These are phyloP conservation scores for Yamadazyma trypodendri DNA, from an alignment of 1,139 yeast genomes.

Conservation along the genomic window DNA sequence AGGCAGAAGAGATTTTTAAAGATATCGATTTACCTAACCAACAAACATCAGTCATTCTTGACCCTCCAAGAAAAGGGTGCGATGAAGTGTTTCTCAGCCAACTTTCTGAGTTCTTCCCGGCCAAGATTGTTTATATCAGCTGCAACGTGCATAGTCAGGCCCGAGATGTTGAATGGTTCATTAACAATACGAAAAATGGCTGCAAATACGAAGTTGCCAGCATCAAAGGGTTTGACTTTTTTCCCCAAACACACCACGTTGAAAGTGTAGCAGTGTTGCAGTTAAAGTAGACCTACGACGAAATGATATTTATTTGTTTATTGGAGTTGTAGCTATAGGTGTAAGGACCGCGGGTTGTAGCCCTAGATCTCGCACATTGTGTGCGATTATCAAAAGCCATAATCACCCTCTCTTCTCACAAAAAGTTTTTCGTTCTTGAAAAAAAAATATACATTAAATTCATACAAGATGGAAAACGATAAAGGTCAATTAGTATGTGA, in stretches of 20 bases:
- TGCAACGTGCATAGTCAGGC: conserved; percentile 99
- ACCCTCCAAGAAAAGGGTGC: conserved; percentile 97
- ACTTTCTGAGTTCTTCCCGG: conserved; percentile 77
- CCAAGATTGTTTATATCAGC: conserved; percentile 84
- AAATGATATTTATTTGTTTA: conserved; percentile 1
- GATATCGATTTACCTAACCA: conserved; percentile 68
- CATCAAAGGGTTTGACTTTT: conserved; percentile 91
- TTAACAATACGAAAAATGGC: conserved; percentile 66
- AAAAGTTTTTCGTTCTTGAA: conserved; percentile 16
- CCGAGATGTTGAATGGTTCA: conserved; percentile 82
- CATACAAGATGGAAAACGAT: conserved; percentile 95
- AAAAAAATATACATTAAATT: conserved; percentile 21
- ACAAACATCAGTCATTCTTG: conserved; percentile 85
- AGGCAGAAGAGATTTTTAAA: conserved; percentile 86
- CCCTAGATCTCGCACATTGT: conserved; percentile 9
- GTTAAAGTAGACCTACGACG: conserved; percentile 13
- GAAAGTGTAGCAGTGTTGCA: conserved; percentile 87
- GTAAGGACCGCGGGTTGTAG: conserved; percentile 15
- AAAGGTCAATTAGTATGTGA: conserved; percentile 95
- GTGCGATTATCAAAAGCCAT: conserved; percentile 9
- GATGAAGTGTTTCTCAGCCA: conserved; percentile 85
- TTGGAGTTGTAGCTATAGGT: background rate
- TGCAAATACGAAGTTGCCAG: conserved; percentile 67
- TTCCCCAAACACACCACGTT: conserved; percentile 97
- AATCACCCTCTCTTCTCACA: conserved; percentile 4